A percentile compares a stretch with the other conserved stretches of the same genome.
Conservation (phyloP, 1,284 basidiomycete species). For the Tilletia walkeri region DNA sequence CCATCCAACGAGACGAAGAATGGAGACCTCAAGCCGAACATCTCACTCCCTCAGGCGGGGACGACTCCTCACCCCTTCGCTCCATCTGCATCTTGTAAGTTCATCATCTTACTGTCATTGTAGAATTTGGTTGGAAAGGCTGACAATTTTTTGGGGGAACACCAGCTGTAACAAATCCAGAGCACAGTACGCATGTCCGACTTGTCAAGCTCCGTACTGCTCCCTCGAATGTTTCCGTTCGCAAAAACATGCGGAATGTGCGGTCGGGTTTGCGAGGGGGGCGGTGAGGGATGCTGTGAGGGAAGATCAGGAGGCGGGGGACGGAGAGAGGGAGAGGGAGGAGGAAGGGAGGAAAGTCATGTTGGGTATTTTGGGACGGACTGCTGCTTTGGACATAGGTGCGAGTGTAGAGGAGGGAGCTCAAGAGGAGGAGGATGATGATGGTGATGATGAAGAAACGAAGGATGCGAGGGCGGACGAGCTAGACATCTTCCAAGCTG, state of each 20-base stretch:
- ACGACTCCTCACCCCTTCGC: slow-evolving; percentile 22
- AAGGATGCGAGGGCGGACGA: slow-evolving; percentile 19
- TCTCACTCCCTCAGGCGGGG: slow-evolving; percentile 22
- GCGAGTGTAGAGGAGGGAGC: slow-evolving; percentile 17
- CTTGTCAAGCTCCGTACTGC: slow-evolving; percentile 47
- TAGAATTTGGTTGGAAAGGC: not conserved
- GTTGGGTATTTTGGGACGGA: slow-evolving; percentile 28
- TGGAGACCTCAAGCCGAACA: slow-evolving; percentile 28
- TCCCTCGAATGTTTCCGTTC: slow-evolving; percentile 41
- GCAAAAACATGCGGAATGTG: slow-evolving; percentile 33
- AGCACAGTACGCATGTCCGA: slow-evolving; percentile 42
- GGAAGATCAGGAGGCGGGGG: not conserved
- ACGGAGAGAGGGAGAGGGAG: slow-evolving; percentile 2
- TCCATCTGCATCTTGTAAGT: slow-evolving; percentile 35
- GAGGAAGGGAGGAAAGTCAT: slow-evolving; percentile 27
- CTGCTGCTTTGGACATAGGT: slow-evolving; percentile 10
- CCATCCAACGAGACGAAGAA: slow-evolving; percentile 31
- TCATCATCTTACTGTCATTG: too few species aligned
- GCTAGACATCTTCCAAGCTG: slow-evolving; percentile 18
- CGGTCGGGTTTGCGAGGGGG: slow-evolving; percentile 29
- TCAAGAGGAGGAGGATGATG: not conserved
- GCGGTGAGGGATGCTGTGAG: slow-evolving; percentile 21
- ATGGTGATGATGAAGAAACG: too few species aligned
- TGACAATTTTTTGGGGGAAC: too few species aligned
- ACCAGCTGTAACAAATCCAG: slow-evolving; percentile 31